Conservation (phyloP, 257 asterid genomes). For the Apocynum venetum region DNA sequence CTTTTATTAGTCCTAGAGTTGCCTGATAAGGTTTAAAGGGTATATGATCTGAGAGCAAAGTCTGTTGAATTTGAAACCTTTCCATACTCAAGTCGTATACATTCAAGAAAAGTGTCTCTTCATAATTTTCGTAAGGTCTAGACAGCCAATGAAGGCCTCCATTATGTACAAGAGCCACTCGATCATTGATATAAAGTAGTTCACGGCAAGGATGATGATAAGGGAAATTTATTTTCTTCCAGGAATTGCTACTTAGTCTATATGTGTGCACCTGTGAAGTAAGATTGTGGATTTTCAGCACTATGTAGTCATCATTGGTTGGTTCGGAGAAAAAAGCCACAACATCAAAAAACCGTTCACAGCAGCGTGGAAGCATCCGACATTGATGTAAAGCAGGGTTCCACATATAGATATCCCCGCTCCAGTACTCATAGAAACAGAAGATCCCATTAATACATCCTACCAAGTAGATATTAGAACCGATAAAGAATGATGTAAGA, state of each 20-base stretch:
- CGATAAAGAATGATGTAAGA: not conserved
- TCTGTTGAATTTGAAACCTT: not conserved
- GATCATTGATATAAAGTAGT: too few relatives aligned
- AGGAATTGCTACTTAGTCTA: not conserved
- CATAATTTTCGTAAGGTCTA: not conserved
- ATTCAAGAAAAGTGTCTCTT: not conserved
- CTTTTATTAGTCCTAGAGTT: too few relatives aligned
- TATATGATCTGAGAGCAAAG: not conserved
- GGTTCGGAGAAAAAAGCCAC: not conserved
- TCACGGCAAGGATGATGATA: not conserved
- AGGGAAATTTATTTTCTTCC: not conserved
- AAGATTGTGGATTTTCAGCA: not conserved
- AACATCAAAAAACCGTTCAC: not conserved
- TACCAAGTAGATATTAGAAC: not conserved
- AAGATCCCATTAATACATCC: not conserved
- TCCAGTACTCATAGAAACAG: too few relatives aligned
- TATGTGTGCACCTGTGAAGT: not conserved
- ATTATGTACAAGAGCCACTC: not conserved
- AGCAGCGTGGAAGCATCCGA: not conserved
- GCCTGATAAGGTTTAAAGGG: too few relatives aligned
- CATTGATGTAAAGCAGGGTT: conserved; percentile 1
- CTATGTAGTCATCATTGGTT: not conserved
- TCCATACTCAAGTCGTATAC: not conserved
- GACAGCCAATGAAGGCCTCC: not conserved
- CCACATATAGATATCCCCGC: not conserved